A percentile compares a stretch with the other conserved stretches of the same genome.
phyloP scores from a whole-genome alignment of 2,329 filamentous ascomycete genomes.

The Ampelomyces quisqualis region DNA sequence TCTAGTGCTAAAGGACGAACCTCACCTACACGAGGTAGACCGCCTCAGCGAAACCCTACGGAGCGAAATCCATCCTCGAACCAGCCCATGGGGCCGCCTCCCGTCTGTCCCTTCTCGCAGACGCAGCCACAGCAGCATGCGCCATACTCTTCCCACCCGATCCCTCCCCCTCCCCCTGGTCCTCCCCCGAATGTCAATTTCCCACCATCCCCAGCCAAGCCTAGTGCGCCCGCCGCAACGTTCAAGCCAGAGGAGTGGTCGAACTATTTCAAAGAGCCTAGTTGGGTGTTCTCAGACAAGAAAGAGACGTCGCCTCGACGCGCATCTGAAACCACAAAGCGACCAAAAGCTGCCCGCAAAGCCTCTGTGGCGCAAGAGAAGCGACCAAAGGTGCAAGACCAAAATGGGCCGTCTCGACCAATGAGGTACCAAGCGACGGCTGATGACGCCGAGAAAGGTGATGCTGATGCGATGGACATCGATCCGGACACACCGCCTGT shows the following conservation, averaged over 20 bases:
- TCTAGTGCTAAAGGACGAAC: conserved; percentile 26
- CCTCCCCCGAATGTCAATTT: conserved; percentile 30
- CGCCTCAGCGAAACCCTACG: conserved; percentile 25
- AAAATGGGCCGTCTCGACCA: conserved; percentile 28
- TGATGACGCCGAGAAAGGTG: conserved; percentile 27
- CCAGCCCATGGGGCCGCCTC: neutral
- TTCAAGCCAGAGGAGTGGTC: conserved; percentile 49
- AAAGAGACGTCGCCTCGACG: conserved; percentile 38
- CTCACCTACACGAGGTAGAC: conserved; percentile 37
- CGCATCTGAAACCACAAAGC: conserved; percentile 28
- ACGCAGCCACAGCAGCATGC: conserved; percentile 11
- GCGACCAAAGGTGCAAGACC: conserved; percentile 31
- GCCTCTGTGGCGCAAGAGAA: conserved; percentile 34
- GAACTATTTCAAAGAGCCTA: conserved; percentile 48
- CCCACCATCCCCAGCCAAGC: conserved; percentile 15
- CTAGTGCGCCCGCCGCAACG: conserved; percentile 35
- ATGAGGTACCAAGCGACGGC: conserved; percentile 37
- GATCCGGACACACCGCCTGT: conserved; percentile 41
- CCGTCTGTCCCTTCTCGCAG: conserved; percentile 1
- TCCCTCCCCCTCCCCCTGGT: conserved; percentile 35
- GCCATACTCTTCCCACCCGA: conserved; percentile 15
- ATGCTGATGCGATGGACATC: conserved; percentile 52
- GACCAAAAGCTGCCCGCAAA: conserved; percentile 34
- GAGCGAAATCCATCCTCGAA: no score
- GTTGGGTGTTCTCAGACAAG: conserved; percentile 39